Evolutionary conservation across 352 stramenopile genomes (phyloP).

Genomic region (Phytophthora quininea): DNA sequence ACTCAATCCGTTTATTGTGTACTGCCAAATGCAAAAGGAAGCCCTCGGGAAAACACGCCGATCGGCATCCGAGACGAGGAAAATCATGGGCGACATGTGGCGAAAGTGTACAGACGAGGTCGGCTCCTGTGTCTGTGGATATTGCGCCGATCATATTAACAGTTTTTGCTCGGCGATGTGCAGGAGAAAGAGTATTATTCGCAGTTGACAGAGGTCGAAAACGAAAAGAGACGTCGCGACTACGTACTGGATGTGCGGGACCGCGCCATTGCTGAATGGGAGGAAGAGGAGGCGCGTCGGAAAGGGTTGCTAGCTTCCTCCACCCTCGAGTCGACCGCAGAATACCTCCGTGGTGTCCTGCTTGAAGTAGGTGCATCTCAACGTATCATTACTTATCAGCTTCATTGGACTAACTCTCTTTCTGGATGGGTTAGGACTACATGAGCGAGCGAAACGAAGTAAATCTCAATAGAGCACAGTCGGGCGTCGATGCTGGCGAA

Average conservation of each 20-base stretch:
- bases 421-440: constrained; percentile 52
- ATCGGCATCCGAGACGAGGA: constrained; percentile 73
- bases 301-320: constrained; percentile 62
- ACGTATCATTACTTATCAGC: not conserved
- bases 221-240: constrained; percentile 79
- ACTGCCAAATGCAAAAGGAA: constrained; percentile 81
- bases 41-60: constrained; percentile 54
- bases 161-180: not conserved
- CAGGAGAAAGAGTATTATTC: constrained; percentile 82
- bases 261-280: constrained; percentile 74
- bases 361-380: constrained; percentile 50
- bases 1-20: constrained; percentile 87
- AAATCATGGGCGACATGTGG: constrained; percentile 87
- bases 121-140: not conserved
- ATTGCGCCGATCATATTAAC: not conserved
- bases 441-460: constrained; percentile 81
- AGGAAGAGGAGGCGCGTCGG: constrained; percentile 75
- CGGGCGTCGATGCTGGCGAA: constrained; percentile 26
- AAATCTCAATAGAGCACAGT: constrained; percentile 53
- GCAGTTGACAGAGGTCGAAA: constrained; percentile 76
- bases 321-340: constrained; percentile 58
- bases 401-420: constrained; percentile 6
- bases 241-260: constrained; percentile 74
- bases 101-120: constrained; percentile 80
- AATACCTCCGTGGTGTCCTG: constrained; percentile 70